phyloP scores from a whole-genome alignment of 179 eudicot species.

The Spinacia oleracea region DNA sequence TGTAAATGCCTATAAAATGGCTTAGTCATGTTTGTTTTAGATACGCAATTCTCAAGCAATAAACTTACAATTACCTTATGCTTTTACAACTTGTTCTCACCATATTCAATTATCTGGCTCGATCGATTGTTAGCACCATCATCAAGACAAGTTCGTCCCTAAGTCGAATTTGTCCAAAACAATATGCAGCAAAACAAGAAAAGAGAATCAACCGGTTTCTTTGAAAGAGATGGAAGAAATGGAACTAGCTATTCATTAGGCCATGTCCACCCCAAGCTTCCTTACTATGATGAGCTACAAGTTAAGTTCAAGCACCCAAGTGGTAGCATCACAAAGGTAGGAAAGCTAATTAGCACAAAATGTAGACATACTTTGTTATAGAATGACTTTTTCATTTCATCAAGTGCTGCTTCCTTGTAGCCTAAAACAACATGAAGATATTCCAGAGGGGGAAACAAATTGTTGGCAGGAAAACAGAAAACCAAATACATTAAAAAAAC shows the following conservation, averaged over 20 bases:
- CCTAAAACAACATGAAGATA: not conserved
- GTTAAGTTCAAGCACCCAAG: not conserved
- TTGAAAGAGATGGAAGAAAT: not conserved
- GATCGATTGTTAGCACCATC: no score
- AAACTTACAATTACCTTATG: no score
- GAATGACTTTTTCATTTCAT: not conserved
- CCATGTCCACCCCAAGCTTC: constrained; percentile 18
- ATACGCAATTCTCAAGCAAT: no score
- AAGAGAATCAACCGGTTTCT: not conserved
- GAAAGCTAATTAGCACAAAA: not conserved
- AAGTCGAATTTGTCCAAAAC: no score
- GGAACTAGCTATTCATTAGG: not conserved
- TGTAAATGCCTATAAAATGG: no score
- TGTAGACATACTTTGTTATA: not conserved
- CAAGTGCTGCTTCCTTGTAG: not conserved
- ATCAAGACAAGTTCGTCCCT: no score
- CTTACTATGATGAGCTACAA: not conserved
- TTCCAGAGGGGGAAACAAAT: no score
- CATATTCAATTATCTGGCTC: no score
- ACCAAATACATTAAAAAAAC: not conserved
- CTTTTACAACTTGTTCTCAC: no score
- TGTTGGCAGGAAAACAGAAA: not conserved
- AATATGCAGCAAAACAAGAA: not conserved
- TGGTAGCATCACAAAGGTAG: not conserved
- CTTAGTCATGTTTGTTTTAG: no score